These are phyloP conservation scores for Yarrowia sp. DNA, from an alignment of 805 yeast species.

Conservation along the genomic window DNA sequence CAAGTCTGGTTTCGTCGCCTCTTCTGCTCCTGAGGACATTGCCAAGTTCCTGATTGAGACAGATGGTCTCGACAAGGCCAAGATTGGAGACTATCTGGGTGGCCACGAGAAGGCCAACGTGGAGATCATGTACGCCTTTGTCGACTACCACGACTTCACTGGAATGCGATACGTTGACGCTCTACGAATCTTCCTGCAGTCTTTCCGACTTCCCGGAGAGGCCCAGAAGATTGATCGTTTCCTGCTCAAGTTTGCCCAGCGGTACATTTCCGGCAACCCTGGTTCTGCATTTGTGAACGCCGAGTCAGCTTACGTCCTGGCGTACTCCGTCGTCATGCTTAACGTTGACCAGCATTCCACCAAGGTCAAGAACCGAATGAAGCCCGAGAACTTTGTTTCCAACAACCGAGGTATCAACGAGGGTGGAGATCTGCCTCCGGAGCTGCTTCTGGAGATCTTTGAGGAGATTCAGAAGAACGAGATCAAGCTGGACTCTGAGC, in stretches of 20 bases:
- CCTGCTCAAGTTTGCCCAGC: conserved; percentile 94
- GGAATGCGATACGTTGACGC: conserved; percentile 75
- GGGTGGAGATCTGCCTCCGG: conserved; percentile 76
- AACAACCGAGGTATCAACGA: conserved; percentile 93
- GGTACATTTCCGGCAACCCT: conserved; percentile 86
- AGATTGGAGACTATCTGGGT: conserved; percentile 88
- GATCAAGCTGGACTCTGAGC: conserved; percentile 88
- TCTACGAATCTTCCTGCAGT: conserved; percentile 75
- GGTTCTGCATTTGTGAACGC: conserved; percentile 76
- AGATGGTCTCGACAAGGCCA: conserved; percentile 75
- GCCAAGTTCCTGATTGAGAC: conserved; percentile 68
- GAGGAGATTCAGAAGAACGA: conserved; percentile 79
- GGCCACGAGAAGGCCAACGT: conserved; percentile 77
- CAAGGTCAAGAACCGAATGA: conserved; percentile 83
- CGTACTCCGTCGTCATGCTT: conserved; percentile 87
- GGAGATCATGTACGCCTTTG: conserved; percentile 88
- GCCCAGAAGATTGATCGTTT: conserved; percentile 96
- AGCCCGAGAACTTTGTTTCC: conserved; percentile 75
- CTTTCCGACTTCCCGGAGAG: conserved; percentile 94
- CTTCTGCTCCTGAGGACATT: conserved; percentile 60
- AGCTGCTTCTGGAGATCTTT: conserved; percentile 63
- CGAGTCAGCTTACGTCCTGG: conserved; percentile 87
- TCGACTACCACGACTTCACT: conserved; percentile 77
- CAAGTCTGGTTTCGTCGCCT: conserved; percentile 58
- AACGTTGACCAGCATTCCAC: conserved; percentile 93